phyloP scores from a whole-genome alignment of 2,329 filamentous ascomycete genomes.

The Phaeosphaeriaceae sp. region DNA sequence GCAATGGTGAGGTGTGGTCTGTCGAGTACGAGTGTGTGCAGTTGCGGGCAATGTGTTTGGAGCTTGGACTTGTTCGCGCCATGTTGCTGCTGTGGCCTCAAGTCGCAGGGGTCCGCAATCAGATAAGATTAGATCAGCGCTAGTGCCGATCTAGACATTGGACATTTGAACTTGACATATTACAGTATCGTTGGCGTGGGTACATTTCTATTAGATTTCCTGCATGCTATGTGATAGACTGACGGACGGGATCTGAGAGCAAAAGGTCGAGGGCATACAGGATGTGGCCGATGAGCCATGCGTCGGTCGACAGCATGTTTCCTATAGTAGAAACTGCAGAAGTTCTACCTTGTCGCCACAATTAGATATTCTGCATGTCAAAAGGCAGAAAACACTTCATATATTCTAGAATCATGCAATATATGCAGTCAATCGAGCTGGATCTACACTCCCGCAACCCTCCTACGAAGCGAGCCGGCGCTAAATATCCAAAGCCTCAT shows the following conservation, averaged over 20 bases:
- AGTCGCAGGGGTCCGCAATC: slow-evolving; percentile 38
- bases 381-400: no score
- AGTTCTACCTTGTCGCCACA: no score
- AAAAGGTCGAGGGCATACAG: no score
- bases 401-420: neutral
- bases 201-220: no score
- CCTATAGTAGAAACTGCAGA: no score
- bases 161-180: no score
- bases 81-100: slow-evolving; percentile 44
- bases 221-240: no score
- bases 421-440: neutral
- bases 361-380: neutral
- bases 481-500: neutral
- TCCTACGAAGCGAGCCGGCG: slow-evolving; percentile 1
- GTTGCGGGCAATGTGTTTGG: slow-evolving; percentile 24
- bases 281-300: no score
- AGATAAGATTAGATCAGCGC: slow-evolving; percentile 40
- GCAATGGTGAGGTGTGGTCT: neutral
- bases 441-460: neutral
- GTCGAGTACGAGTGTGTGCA: slow-evolving; percentile 11
- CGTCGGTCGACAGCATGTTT: no score
- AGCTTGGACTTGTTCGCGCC: slow-evolving; percentile 21
- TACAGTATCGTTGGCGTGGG: no score
- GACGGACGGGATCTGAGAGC: no score
- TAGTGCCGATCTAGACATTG: neutral